Evolutionary conservation across 2,329 filamentous ascomycete species (phyloP), one percentile per base, ranked within the genome.

Genomic region (Hypoxylon sp.): DNA sequence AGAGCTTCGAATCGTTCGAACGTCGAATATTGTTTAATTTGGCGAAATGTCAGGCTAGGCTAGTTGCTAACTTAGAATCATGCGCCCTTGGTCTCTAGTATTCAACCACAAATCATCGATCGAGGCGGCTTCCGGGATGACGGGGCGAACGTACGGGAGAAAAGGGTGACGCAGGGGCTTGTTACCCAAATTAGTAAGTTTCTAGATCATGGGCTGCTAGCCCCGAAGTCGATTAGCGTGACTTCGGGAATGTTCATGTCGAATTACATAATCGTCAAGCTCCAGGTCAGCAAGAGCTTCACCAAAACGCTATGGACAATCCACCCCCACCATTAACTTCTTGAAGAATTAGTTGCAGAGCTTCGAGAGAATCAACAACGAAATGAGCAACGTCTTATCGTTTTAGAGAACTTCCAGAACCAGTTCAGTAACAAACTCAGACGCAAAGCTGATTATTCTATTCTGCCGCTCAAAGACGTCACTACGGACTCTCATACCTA

Each of bases 161-260:
- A 64, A 64, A 64, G 60, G 57, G 57, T 64, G 51, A 67, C 51
- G 61, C 61, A 64, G 60, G 61, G 57, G 54, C 39, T 19, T 28
- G 17, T 49, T 56, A 41, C 50, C 50, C 55, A 57, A 58, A 28
- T 41, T 20, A 13, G 52, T 10, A 26, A 46, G 47, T 26, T 30
- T 15, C 34, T 24, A 52, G 43, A 50, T 44, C 5, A 19, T 19
- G n/a, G 6, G 30, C 26, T 20, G 28, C 48, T 43, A 51, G 20
- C 17, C 51, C 6, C 5, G 7, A 13, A 48, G 30, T 44, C 37
- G 52, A 41, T 48, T 47, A 43, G 34, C 22, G 13, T 28, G 19
- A 15, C 15, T 37, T 30, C 24, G n/a, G n/a, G n/a, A 41, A 34
- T 26, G 7, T 26, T 26, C 11, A 34, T 15, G 32, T 13, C 8